Evolutionary conservation across 2,329 filamentous ascomycete species (phyloP).

Genomic region (Aspergillus udagawae): DNA sequence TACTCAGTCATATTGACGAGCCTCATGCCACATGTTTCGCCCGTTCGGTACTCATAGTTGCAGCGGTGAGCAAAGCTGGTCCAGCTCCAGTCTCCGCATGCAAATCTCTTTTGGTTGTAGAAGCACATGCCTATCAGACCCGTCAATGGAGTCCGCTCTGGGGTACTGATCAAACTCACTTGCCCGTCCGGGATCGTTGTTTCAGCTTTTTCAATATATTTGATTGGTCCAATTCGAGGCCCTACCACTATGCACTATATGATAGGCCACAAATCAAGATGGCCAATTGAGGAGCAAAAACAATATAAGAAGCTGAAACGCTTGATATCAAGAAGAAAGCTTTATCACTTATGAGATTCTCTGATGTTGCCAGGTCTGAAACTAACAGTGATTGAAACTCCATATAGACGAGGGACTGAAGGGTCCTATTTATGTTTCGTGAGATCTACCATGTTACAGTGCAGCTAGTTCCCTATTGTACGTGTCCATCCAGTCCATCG

Average conservation of each 20-base stretch:
- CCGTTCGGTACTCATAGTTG: conserved; percentile 89
- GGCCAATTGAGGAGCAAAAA: conserved; percentile 17
- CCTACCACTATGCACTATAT: conserved; percentile 24
- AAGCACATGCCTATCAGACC: conserved; percentile 72
- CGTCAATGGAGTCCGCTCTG: conserved; percentile 24
- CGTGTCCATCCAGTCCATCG: conserved; percentile 16
- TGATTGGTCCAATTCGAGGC: conserved; percentile 29
- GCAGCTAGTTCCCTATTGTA: conserved; percentile 17
- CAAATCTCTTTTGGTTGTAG: conserved; percentile 84
- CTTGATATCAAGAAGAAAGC: conserved; percentile 13
- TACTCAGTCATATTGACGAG: conserved; percentile 72
- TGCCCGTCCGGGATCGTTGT: conserved; percentile 26
- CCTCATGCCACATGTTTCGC: conserved; percentile 94
- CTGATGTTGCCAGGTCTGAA: conserved; percentile 27
- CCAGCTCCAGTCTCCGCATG: conserved; percentile 92
- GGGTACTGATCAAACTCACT: conserved; percentile 31
- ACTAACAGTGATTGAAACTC: conserved; percentile 28
- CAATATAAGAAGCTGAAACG: conserved; percentile 22
- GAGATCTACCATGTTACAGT: conserved; percentile 23
- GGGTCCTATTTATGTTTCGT: conserved; percentile 41
- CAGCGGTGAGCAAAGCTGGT: conserved; percentile 89
- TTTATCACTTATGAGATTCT: conserved; percentile 19
- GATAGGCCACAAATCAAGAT: conserved; percentile 32
- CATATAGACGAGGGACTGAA: conserved; percentile 23
- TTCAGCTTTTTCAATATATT: conserved; percentile 27